phyloP scores from a whole-genome alignment of 306 rosid genomes.

The Boehmeria nivea region DNA sequence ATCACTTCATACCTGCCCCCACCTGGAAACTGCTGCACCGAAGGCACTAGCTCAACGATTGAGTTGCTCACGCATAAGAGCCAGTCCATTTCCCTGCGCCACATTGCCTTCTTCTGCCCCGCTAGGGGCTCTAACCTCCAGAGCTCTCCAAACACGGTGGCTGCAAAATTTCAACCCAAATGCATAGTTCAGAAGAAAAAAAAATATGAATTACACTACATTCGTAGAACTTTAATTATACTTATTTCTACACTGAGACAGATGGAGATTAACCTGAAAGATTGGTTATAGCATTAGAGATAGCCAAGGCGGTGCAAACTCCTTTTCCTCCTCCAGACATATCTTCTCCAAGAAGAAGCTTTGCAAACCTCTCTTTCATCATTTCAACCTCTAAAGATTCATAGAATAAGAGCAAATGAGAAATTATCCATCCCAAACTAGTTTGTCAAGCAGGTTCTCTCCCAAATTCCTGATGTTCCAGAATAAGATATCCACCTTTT shows the following conservation, averaged over 20 bases:
- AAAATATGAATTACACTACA: not conserved
- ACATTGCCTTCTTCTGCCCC: slow-evolving; percentile 72
- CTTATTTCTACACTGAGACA: not conserved
- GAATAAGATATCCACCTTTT: no score
- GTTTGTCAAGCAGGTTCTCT: no score
- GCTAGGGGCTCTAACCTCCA: slow-evolving; percentile 92
- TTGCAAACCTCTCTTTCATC: slow-evolving; percentile 96
- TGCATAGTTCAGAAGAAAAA: not conserved
- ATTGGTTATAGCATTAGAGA: slow-evolving; percentile 88
- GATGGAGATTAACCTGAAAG: slow-evolving; percentile 74
- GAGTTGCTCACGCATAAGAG: slow-evolving; percentile 79
- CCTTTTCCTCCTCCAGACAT: slow-evolving; percentile 99
- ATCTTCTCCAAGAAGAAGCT: slow-evolving; percentile 87
- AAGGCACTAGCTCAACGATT: slow-evolving; percentile 83
- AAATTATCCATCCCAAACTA: not conserved
- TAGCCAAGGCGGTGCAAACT: slow-evolving; percentile 90
- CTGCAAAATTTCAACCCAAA: slow-evolving; percentile 37
- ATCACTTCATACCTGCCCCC: slow-evolving; percentile 89
- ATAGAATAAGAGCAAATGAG: not conserved
- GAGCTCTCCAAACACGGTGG: slow-evolving; percentile 83
- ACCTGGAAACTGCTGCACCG: slow-evolving; percentile 81
- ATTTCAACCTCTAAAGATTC: slow-evolving; percentile 57
- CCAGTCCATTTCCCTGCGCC: slow-evolving; percentile 94
- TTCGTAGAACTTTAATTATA: not conserved
- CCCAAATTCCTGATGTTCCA: no score